phyloP scores from a whole-genome alignment of 192 early-diverging fungal species.

The Coemansia guatemalensis region DNA sequence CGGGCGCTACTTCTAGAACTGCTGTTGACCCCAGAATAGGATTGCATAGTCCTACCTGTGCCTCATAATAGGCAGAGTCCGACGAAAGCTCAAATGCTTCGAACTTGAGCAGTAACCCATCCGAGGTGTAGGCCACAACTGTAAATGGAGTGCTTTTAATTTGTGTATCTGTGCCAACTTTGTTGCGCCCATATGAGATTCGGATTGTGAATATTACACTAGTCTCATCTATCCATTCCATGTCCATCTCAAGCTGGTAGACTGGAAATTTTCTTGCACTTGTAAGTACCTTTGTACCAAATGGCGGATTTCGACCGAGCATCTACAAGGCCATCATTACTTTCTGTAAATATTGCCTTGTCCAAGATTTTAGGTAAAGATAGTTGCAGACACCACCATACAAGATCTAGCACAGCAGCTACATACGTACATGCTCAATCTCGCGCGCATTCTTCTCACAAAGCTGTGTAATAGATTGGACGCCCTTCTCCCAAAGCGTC shows the following conservation, averaged over 20 bases:
- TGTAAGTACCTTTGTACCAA: constrained; percentile 57
- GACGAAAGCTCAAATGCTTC: constrained; percentile 17
- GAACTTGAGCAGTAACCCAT: constrained; percentile 31
- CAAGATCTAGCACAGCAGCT: too few species aligned
- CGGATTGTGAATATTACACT: constrained; percentile 34
- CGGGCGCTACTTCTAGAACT: constrained; percentile 32
- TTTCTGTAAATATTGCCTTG: too few species aligned
- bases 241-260: constrained; percentile 4
- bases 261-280: constrained; percentile 12
- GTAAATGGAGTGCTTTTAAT: constrained; percentile 10
- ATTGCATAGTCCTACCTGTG: constrained; percentile 35
- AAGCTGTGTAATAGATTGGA: constrained; percentile 51
- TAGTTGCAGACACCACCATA: neutral
- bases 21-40: constrained; percentile 17
- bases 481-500: constrained; percentile 48
- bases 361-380: too few species aligned
- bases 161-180: neutral
- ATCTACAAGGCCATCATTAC: constrained; percentile 21
- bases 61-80: constrained; percentile 16
- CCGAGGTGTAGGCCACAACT: constrained; percentile 27
- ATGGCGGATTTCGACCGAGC: constrained; percentile 58
- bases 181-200: neutral
- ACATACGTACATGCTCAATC: constrained; percentile 51
- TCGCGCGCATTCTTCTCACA: constrained; percentile 35
- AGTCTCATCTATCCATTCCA: constrained; percentile 23